Conservation (phyloP, 805 yeast species). For the Zygoascus biomembranicola region DNA sequence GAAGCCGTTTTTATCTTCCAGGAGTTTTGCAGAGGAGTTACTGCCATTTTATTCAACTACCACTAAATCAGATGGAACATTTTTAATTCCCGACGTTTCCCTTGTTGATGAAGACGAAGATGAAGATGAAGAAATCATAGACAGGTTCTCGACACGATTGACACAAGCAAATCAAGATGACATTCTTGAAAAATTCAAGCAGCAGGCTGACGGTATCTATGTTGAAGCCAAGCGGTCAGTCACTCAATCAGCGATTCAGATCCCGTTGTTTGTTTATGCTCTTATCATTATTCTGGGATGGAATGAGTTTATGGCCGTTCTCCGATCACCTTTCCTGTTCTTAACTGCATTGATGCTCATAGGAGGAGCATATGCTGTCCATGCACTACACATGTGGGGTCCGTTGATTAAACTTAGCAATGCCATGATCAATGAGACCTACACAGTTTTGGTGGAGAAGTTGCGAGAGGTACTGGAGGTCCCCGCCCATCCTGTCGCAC, state of each 20-base stretch:
- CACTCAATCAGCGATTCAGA: constrained; percentile 63
- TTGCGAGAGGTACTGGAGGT: constrained; percentile 56
- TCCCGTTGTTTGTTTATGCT: constrained; percentile 76
- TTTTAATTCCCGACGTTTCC: constrained; percentile 52
- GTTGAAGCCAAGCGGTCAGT: constrained; percentile 86
- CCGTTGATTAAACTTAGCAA: constrained; percentile 59
- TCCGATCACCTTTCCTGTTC: constrained; percentile 79
- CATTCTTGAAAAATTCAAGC: constrained; percentile 53
- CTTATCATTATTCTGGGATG: constrained; percentile 76
- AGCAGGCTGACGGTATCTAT: constrained; percentile 68
- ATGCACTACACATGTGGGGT: constrained; percentile 63
- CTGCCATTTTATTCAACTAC: constrained; percentile 58
- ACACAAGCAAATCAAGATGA: constrained; percentile 48
- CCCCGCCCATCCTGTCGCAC: constrained; percentile 4
- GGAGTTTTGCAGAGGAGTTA: constrained; percentile 44
- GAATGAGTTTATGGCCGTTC: constrained; percentile 87
- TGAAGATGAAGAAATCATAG: constrained; percentile 22
- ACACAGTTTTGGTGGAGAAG: constrained; percentile 50
- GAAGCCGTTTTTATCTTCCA: constrained; percentile 50
- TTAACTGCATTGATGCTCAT: constrained; percentile 44
- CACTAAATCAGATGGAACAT: constrained; percentile 37
- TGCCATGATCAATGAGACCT: constrained; percentile 49
- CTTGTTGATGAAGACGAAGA: constrained; percentile 35
- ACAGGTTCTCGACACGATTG: constrained; percentile 49
- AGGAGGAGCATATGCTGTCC: constrained; percentile 59